Conservation (phyloP, 176 grass and related monocot species). For the Otatea glauca region DNA sequence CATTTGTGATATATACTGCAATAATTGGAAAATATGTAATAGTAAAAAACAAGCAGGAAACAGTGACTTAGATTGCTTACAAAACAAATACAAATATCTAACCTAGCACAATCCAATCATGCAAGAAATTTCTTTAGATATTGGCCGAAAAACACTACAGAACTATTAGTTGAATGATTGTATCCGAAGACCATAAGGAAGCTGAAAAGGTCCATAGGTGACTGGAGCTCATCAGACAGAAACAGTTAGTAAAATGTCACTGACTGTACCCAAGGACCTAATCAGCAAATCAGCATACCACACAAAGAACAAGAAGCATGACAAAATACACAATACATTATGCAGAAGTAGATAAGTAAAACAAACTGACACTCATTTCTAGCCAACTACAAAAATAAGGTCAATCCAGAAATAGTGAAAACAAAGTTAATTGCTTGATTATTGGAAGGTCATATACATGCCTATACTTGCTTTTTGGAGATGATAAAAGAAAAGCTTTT, state of each 20-base stretch:
- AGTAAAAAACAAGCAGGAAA: not conserved
- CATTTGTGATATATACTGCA: not conserved
- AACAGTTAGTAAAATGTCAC: conserved; percentile 18
- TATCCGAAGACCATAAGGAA: not conserved
- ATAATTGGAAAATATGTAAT: not conserved
- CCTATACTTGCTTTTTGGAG: not conserved
- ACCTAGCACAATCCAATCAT: not conserved
- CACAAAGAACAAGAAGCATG: conserved; percentile 3
- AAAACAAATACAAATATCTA: conserved; percentile 31
- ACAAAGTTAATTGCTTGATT: conserved; percentile 4
- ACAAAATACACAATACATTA: not conserved
- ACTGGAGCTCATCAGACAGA: not conserved
- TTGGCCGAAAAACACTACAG: conserved; percentile 6
- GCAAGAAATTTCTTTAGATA: conserved; percentile 22
- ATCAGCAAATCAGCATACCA: conserved; percentile 9
- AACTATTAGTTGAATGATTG: conserved; percentile 11
- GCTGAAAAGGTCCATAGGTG: not conserved
- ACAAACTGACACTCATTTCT: not conserved
- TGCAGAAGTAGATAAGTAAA: not conserved
- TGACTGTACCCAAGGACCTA: not conserved
- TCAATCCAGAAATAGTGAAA: not conserved
- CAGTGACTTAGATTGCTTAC: conserved; percentile 10
- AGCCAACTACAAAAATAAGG: not conserved
- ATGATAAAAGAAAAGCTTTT: not conserved
- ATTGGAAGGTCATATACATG: not conserved